Conservation (phyloP, 169 alveolate species). For the Eimeria tenella region DNA sequence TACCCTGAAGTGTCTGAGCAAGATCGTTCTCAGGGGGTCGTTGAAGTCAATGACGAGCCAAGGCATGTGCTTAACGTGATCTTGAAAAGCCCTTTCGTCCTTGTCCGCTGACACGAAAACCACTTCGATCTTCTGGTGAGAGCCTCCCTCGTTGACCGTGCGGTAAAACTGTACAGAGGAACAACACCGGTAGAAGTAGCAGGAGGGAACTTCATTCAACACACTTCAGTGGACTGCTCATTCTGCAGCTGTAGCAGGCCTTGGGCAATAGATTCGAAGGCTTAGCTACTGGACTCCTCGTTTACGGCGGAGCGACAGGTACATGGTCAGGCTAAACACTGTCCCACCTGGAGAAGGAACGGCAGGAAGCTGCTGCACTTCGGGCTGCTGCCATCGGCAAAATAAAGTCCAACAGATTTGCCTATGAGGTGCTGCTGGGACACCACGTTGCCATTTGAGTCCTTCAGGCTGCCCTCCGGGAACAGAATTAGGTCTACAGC, state of each 20-base stretch:
- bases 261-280: no score
- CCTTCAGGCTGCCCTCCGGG: constrained; percentile 85
- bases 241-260: no score
- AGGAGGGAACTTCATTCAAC: background rate
- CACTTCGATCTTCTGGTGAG: constrained; percentile 84
- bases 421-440: constrained; percentile 83
- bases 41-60: constrained; percentile 83
- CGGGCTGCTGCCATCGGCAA: constrained; percentile 85
- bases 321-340: background rate
- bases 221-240: no score
- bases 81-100: constrained; percentile 78
- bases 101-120: constrained; percentile 83
- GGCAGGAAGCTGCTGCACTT: constrained; percentile 86
- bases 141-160: constrained; percentile 85
- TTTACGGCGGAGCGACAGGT: no score
- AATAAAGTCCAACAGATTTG: constrained; percentile 85
- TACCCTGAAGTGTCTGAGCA: constrained; percentile 83
- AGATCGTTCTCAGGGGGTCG: constrained; percentile 83
- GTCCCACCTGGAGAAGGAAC: constrained; percentile 82
- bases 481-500: constrained; percentile 82
- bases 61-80: constrained; percentile 84
- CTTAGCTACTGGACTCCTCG: no score
- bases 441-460: constrained; percentile 81
- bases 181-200: background rate
- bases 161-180: constrained; percentile 80